Percentiles rank a stretch among this genome's conserved stretches.
These are phyloP conservation scores for Trametes sanguinea DNA, from an alignment of 768 basidiomycete species.

Conservation along the genomic window DNA sequence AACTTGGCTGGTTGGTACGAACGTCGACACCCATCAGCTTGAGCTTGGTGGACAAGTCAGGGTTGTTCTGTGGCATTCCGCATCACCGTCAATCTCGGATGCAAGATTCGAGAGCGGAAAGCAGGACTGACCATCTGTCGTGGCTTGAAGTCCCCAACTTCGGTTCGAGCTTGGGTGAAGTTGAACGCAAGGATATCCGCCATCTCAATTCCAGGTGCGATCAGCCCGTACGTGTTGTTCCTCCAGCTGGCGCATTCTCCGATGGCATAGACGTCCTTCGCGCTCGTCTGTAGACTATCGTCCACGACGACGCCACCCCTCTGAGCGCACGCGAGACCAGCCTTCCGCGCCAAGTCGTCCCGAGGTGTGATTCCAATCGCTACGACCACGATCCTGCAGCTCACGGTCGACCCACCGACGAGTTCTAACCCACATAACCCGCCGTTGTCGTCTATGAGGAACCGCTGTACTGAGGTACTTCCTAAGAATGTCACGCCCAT, in stretches of 20 bases:
- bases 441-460: slow-evolving; percentile 38
- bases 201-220: slow-evolving; percentile 78
- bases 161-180: slow-evolving; percentile 55
- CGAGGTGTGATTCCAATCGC: slow-evolving; percentile 73
- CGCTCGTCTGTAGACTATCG: slow-evolving; percentile 58
- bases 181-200: slow-evolving; percentile 76
- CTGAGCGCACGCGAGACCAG: slow-evolving; percentile 51
- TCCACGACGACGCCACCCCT: slow-evolving; percentile 61
- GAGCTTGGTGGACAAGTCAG: slow-evolving; percentile 72
- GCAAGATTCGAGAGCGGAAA: background rate
- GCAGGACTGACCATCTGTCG: slow-evolving; percentile 42
- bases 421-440: slow-evolving; percentile 52
- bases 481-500: slow-evolving; percentile 61
- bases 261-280: slow-evolving; percentile 65
- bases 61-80: slow-evolving; percentile 47
- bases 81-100: slow-evolving; percentile 26
- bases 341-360: slow-evolving; percentile 59
- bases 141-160: slow-evolving; percentile 41
- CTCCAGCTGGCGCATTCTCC: slow-evolving; percentile 77
- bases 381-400: slow-evolving; percentile 60
- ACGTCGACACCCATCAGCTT: slow-evolving; percentile 65
- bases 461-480: slow-evolving; percentile 38
- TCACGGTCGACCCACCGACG: slow-evolving; percentile 46
- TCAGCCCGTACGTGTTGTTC: slow-evolving; percentile 69
- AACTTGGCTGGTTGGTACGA: slow-evolving; percentile 7